A percentile compares a stretch with the other conserved stretches of the same genome.
phyloP scores from a whole-genome alignment of 2,329 filamentous ascomycete species.

The Trichoderma asperellum region DNA sequence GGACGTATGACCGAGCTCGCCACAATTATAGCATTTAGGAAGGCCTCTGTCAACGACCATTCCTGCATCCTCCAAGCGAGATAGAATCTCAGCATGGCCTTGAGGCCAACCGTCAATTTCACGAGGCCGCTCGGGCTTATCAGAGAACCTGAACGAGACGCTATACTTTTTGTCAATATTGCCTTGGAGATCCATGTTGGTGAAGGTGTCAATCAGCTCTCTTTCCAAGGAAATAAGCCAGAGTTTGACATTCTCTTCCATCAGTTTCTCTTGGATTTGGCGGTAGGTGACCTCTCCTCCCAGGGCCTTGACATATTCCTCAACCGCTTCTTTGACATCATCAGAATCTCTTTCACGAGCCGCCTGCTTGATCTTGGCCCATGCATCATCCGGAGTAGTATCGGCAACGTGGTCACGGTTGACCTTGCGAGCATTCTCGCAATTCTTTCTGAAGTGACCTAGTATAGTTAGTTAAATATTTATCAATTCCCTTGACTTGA shows the following conservation, averaged over 20 bases:
- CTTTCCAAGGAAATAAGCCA: conserved; percentile 68
- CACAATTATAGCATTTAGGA: conserved; percentile 66
- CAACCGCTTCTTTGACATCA: conserved; percentile 62
- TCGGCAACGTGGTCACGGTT: conserved; percentile 56
- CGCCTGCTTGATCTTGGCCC: conserved; percentile 59
- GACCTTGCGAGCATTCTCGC: conserved; percentile 63
- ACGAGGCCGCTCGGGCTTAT: conserved; percentile 60
- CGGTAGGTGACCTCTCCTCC: conserved; percentile 60
- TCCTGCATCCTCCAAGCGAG: conserved; percentile 68
- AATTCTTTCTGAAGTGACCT: conserved; percentile 62
- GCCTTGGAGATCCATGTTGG: conserved; percentile 74
- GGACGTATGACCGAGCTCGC: conserved; percentile 64
- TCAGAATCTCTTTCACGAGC: conserved; percentile 61
- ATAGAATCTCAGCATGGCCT: conserved; percentile 61
- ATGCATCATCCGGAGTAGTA: conserved; percentile 59
- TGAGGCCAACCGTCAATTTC: conserved; percentile 65
- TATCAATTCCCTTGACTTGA: neutral
- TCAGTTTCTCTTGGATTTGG: conserved; percentile 65
- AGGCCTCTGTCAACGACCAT: conserved; percentile 63
- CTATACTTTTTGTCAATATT: conserved; percentile 67
- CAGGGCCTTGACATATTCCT: conserved; percentile 64
- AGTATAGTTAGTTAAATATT: conserved; percentile 17
- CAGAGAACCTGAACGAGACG: conserved; percentile 64
- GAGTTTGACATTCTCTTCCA: conserved; percentile 55
- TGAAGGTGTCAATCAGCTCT: conserved; percentile 59